phyloP scores from a whole-genome alignment of 441 rosid species.

The Euphorbia schlechtendalii region DNA sequence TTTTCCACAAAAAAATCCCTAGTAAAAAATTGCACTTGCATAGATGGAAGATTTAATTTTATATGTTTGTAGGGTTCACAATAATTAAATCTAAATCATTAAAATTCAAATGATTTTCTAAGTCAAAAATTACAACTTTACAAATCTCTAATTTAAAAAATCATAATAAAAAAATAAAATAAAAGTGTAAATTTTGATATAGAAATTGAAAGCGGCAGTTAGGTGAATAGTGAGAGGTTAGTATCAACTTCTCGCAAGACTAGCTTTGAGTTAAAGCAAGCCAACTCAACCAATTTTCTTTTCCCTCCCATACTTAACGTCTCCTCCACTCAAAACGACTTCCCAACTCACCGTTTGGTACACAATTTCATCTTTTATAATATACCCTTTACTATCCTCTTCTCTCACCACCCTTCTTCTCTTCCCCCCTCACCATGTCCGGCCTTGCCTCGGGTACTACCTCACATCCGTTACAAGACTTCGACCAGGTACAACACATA shows the following conservation, averaged over 20 bases:
- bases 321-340: constrained; percentile 66
- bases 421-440: constrained; percentile 46
- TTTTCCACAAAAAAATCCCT: too few relatives aligned
- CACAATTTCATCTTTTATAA: constrained; percentile 3
- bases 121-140: too few relatives aligned
- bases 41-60: too few relatives aligned
- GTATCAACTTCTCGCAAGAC: constrained; percentile 4
- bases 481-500: constrained; percentile 36
- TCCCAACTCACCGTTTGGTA: constrained; percentile 86
- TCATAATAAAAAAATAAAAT: too few relatives aligned
- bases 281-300: constrained; percentile 15
- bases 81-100: too few relatives aligned
- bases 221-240: constrained; percentile 13
- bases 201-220: not conserved
- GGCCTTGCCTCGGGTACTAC: constrained; percentile 33
- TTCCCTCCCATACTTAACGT: constrained; percentile 30
- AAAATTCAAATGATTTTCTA: too few relatives aligned
- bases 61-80: too few relatives aligned
- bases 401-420: constrained; percentile 14
- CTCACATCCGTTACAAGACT: constrained; percentile 28
- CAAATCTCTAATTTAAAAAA: too few relatives aligned
- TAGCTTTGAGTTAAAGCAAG: constrained; percentile 32
- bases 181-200: not conserved
- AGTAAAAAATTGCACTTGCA: too few relatives aligned
- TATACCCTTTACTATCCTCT: not conserved